These are phyloP conservation scores for Wickerhamomyces mucosus DNA, from an alignment of 805 yeast genomes.

Conservation along the genomic window DNA sequence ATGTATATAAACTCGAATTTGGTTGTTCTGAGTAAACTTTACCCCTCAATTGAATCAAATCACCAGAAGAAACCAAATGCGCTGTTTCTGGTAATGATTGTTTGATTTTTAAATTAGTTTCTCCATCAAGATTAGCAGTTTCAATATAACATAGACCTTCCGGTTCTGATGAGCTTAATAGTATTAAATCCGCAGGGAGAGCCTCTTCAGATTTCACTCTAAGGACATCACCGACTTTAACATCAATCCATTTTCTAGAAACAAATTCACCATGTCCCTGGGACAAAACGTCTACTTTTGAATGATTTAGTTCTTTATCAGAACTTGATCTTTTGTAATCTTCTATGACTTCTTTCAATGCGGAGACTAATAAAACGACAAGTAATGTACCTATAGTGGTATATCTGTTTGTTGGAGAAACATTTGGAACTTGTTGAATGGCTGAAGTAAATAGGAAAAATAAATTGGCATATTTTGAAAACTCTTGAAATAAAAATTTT, in stretches of 20 bases:
- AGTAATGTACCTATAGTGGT: conserved; percentile 90
- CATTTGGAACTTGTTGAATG: conserved; percentile 95
- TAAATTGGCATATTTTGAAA: conserved; percentile 91
- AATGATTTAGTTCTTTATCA: conserved; percentile 80
- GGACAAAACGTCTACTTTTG: conserved; percentile 57
- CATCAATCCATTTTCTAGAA: conserved; percentile 71
- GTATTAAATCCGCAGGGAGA: conserved; percentile 84
- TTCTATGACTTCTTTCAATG: conserved; percentile 83
- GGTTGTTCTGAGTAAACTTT: conserved; percentile 81
- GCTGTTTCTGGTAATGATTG: conserved; percentile 80
- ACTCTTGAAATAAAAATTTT: conserved; percentile 91
- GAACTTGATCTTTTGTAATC: conserved; percentile 83
- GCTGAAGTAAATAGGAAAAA: conserved; percentile 87
- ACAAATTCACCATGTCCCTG: conserved; percentile 50
- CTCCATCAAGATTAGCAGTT: conserved; percentile 97
- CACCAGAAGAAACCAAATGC: conserved; percentile 54
- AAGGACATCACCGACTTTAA: conserved; percentile 86
- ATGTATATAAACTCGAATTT: conserved; percentile 86
- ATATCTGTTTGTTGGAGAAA: conserved; percentile 90
- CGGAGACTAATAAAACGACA: conserved; percentile 83
- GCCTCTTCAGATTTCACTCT: conserved; percentile 80
- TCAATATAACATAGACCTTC: conserved; percentile 97
- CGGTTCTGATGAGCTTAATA: conserved; percentile 90
- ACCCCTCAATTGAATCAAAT: conserved; percentile 44
- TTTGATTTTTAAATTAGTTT: conserved; percentile 91